Percentiles rank a stretch among this genome's conserved stretches.
phyloP scores from a whole-genome alignment of 23 red algal genomes.

The Rhodosorus marinus region DNA sequence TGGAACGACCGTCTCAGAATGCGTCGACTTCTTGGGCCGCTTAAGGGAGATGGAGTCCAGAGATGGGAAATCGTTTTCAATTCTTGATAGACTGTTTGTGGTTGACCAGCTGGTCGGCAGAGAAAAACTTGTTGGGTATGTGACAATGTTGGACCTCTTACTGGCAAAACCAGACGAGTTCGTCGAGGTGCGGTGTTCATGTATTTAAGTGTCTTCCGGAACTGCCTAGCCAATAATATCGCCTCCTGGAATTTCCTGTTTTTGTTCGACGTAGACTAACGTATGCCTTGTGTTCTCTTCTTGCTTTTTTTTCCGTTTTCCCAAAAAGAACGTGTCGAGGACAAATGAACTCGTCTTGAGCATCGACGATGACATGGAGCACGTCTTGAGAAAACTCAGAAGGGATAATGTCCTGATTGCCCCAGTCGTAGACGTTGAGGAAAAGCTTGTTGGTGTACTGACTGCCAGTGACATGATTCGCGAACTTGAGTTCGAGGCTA shows the following conservation, averaged over 20 bases:
- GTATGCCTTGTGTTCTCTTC: no score
- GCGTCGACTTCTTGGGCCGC: background rate
- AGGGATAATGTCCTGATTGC: background rate
- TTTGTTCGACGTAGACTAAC: no score
- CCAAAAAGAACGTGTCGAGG: no score
- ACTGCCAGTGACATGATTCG: slow-evolving; percentile 23
- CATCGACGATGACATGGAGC: background rate
- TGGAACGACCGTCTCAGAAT: background rate
- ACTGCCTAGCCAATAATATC: no score
- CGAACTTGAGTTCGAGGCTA: slow-evolving; percentile 32
- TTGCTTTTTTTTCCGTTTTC: no score
- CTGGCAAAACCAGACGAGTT: background rate
- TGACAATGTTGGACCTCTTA: slow-evolving; percentile 3
- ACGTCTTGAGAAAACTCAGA: background rate
- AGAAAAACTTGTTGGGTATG: slow-evolving; percentile 3
- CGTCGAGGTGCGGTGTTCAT: background rate
- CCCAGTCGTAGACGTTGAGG: slow-evolving; percentile 18
- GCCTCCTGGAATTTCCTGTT: no score
- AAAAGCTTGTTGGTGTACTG: slow-evolving; percentile 6
- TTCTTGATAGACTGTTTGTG: background rate
- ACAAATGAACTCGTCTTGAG: background rate
- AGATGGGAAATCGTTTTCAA: background rate
- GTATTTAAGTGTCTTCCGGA: no score
- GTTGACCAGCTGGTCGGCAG: background rate
- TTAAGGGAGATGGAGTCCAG: background rate